Evolutionary conservation across 2,329 filamentous ascomycete species (phyloP), one percentile per base, ranked within the genome.

Genomic region (Talaromyces marneffei): DNA sequence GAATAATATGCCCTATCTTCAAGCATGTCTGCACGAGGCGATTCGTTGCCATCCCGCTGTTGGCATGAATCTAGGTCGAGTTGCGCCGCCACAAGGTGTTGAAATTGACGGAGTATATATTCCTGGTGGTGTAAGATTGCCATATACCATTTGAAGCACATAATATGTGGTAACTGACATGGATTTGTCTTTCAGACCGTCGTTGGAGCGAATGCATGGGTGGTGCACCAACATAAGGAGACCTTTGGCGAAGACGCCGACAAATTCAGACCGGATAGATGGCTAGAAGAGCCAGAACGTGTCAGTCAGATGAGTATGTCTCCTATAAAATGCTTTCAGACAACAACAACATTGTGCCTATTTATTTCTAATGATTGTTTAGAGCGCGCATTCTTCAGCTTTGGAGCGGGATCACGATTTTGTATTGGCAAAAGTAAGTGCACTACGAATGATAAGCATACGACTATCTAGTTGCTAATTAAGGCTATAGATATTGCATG

Each of bases 1-100:
- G 6, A 68, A 74, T 16, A 63, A 66, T 1, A 68, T 75, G 65
- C 71, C 75, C 0, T 80, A 66, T 48, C 56, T 68, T 29, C 65
- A 68, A 29, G 66, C 66, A 16, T 63, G 62, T 20, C 59, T 68
- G 16, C 62, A 66, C 23, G 66, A 68, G 44, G 57, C 61, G 12
- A 31, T 67, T 3, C 58, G 66, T 10, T 53, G 63, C 1, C 60
- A 63, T 29, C 66, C 66, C 8, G 64, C 64, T 40, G 61, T 63
- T 31, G 67, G 67, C n/a, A 55, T 63, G 29, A 55, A 40, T 27
- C 31, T 68, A 8, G 31, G 57, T 12, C 59, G 67, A 16, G 55
- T 66, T 6, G 61, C 62, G 3, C 67, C 67, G 2, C 46, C 62
- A 31, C 63, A 61, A 3, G 67, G 67, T 7, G 14, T 66, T 9